Evolutionary conservation across 306 rosid genomes (phyloP), one percentile per base, ranked within the genome.

Genomic region (Spatholobus suberectus): DNA sequence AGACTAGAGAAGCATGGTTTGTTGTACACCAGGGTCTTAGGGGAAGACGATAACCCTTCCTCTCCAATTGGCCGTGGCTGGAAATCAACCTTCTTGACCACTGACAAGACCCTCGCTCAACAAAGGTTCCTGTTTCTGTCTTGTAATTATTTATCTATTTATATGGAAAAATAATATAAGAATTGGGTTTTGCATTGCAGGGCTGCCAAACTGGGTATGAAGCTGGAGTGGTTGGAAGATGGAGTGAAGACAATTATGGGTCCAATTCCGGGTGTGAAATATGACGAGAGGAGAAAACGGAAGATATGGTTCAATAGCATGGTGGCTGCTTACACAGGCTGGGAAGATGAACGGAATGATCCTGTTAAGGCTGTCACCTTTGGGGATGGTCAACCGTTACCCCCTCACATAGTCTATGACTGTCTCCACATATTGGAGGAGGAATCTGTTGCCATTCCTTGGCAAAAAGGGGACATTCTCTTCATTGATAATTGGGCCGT

Each of bases 1-100:
- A 85, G 84, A 44, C 73, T 96, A 37, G 98, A 96, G 85, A 85
- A 86, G 37, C 90, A 83, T 43, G 99, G 99, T 0, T 79, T 94
- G 80, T 37, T 94, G 69, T 96, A 96, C 85, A 87, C 81, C 6
- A 86, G 96, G 73, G 90, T 96, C 55, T 84, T 94, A 65, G 96
- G 94, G 3, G 91, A 96, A 87, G 93, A 65, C 0, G 97, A 96
- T 13, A 88, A 94, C 78, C 95, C 95, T 55, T 89, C 90, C 5
- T 94, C 99, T 27, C 94, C 96, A 0, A 96, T 96, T 76, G 97
- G 98, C 43, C 93, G 97, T 35, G 99, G 99, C 21, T 96, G 98
- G 99, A 91, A 91, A 88, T 94, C 99, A 15, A 94, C 99, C 4
- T 92, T 93, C 92, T 82, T 92, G 81, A 96, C 99, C 68, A 37